Percentiles rank a stretch among this genome's conserved stretches.
Evolutionary conservation across 73 alveolate genomes (phyloP).

Genomic region (Durusdinium trenchii): DNA sequence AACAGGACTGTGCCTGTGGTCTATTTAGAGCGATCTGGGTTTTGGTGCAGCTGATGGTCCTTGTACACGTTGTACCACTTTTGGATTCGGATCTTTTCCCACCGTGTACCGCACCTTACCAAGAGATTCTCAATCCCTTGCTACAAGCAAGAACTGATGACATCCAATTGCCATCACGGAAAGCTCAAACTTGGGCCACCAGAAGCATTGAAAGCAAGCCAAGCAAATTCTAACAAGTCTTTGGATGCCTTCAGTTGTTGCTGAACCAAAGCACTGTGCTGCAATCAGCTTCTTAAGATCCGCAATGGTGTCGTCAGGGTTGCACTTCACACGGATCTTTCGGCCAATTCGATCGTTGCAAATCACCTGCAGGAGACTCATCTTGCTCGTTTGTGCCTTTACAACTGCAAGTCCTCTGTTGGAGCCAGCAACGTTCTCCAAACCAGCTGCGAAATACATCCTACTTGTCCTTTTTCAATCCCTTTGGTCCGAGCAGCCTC

Average conservation of each 20-base stretch:
- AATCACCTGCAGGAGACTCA: slow-evolving; percentile 97
- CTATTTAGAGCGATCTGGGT: neutral
- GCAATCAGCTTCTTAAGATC: slow-evolving; percentile 98
- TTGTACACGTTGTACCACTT: slow-evolving; percentile 98
- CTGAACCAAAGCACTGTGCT: slow-evolving; percentile 96
- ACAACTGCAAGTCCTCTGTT: too few relatives aligned
- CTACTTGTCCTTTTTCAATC: too few relatives aligned
- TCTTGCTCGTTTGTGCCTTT: too few relatives aligned
- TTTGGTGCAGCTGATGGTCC: slow-evolving; percentile 96
- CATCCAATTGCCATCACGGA: neutral
- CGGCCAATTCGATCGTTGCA: slow-evolving; percentile 98
- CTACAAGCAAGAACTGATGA: neutral
- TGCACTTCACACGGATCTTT: slow-evolving; percentile 98
- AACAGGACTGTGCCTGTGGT: neutral
- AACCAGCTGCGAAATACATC: too few relatives aligned
- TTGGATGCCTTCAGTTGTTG: too few relatives aligned
- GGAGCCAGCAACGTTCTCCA: too few relatives aligned
- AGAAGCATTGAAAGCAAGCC: neutral
- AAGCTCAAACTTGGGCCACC: neutral
- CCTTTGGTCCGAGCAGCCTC: slow-evolving; percentile 37
- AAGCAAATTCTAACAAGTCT: neutral
- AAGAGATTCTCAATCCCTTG: neutral
- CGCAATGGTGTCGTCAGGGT: slow-evolving; percentile 98
- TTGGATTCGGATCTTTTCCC: slow-evolving; percentile 98
- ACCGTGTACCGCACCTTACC: slow-evolving; percentile 97